These are phyloP conservation scores for Penicillium griseofulvum DNA, from an alignment of 2,329 filamentous ascomycete genomes.

Conservation along the genomic window DNA sequence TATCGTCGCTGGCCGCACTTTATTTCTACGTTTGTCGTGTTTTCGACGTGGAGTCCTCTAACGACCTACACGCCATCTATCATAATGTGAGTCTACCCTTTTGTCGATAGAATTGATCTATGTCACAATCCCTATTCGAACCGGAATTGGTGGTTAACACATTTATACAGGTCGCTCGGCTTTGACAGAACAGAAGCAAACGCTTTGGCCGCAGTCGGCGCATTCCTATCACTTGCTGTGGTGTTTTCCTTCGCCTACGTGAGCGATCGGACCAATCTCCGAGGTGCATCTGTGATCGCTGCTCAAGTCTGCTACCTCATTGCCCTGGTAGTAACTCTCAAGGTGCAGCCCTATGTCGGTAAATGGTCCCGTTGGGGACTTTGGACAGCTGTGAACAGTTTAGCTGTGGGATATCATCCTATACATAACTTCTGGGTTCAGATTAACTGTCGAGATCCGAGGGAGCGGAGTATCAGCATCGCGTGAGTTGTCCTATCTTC, in stretches of 20 bases:
- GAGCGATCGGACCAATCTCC: not conserved
- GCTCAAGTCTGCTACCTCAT: not conserved
- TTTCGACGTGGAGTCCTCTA: not conserved
- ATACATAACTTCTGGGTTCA: not conserved
- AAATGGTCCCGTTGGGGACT: slow-evolving; percentile 1
- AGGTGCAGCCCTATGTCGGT: not conserved
- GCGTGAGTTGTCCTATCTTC: not conserved
- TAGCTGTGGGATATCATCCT: not conserved
- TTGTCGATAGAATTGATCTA: not conserved
- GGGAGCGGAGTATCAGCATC: not conserved
- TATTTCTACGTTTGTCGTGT: not conserved
- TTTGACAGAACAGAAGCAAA: not conserved
- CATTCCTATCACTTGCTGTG: not conserved
- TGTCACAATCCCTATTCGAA: too few relatives aligned
- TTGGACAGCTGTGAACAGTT: not conserved
- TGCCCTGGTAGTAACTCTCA: not conserved
- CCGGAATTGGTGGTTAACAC: not conserved
- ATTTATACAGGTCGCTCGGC: not conserved
- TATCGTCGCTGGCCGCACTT: not conserved
- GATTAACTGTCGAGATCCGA: not conserved
- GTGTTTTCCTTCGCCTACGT: not conserved
- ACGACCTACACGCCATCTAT: not conserved
- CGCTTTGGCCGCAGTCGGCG: not conserved
- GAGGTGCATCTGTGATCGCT: not conserved
- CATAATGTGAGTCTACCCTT: not conserved